Evolutionary conservation across 163 green algal genomes (phyloP), one percentile per base, ranked within the genome.

Genomic region (Botryococcus braunii): DNA sequence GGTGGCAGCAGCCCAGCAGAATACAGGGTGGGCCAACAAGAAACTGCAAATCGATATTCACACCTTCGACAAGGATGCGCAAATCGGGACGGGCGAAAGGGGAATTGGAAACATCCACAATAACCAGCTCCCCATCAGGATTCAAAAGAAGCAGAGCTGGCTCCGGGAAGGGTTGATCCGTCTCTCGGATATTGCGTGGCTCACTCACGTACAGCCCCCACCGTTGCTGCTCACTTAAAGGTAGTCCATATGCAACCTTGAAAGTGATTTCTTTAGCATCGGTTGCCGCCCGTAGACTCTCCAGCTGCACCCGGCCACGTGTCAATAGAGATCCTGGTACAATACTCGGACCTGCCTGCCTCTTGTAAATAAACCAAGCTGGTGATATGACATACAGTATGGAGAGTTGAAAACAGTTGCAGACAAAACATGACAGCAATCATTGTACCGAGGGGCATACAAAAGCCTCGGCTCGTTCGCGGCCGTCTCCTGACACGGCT

Each of bases 141-240:
- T 86, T 85, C 27, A 86, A 61, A 60, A 86, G 64, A 65, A 86
- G 85, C 68, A 86, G 63, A 5, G 80, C 80, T 29, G 80, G 80
- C 72, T 86, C 80, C 50, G 74, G 66, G 62, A 83, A 86, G 2
- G 76, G 70, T 47, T 69, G 67, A 56, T 77, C 72, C 32, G 74
- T 72, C 69, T 86, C 80, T 37, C 83, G 74, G 31, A 75, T 70
- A 58, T 73, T 76, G 34, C 83, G 73, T 27, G 75, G 75, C 43
- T 75, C 46, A 11, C 65, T 78, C n/a, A 82, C 35, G 25, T 61
- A 74, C 25, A 64, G 47, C 37, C 61, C 69, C 62, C 69, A 74
- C 21, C 34, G 38, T 40, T 38, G 70, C 70, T 71, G 70, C 41
- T 68, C 63, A 2, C 13, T 57, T 21, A 76, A 37, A 4, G 46